Conservation (phyloP, 441 rosid species). For the Brassica balearica region DNA sequence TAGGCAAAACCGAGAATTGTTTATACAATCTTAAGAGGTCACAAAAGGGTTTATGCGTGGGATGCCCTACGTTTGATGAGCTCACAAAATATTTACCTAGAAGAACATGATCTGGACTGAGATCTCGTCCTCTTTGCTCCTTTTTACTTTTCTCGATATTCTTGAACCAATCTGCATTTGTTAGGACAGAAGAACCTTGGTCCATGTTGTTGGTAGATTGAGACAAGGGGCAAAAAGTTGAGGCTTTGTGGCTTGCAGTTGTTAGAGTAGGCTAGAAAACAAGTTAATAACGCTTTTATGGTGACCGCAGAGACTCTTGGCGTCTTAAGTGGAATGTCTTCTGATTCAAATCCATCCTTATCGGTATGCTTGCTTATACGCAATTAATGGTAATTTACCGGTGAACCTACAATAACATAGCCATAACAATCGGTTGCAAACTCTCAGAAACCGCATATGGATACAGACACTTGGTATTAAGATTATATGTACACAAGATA, state of each 20-base stretch:
- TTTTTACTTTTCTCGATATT: constrained; percentile 26
- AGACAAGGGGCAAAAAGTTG: constrained; percentile 25
- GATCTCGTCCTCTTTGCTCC: constrained; percentile 24
- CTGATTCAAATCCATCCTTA: constrained; percentile 47
- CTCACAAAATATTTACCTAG: constrained; percentile 34
- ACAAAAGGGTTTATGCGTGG: constrained; percentile 39
- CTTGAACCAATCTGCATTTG: constrained; percentile 36
- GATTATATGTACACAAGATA: neutral
- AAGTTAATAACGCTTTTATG: constrained; percentile 33
- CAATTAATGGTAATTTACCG: constrained; percentile 42
- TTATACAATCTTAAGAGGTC: constrained; percentile 2
- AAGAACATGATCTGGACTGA: constrained; percentile 3
- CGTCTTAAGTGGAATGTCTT: constrained; percentile 63
- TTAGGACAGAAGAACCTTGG: constrained; percentile 25
- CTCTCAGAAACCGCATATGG: neutral
- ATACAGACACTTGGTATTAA: neutral
- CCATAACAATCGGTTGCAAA: constrained; percentile 21
- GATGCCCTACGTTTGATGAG: constrained; percentile 33
- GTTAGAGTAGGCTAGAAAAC: constrained; percentile 27
- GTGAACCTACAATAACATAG: constrained; percentile 51
- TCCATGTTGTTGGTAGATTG: constrained; percentile 13
- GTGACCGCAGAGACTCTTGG: constrained; percentile 31
- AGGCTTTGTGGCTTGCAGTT: constrained; percentile 36
- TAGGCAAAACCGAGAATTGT: neutral
- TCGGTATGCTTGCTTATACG: constrained; percentile 49